Evolutionary conservation across 164 flowering plant species (phyloP), one percentile per base, ranked within the genome.

Genomic region (Buxus sempervirens): DNA sequence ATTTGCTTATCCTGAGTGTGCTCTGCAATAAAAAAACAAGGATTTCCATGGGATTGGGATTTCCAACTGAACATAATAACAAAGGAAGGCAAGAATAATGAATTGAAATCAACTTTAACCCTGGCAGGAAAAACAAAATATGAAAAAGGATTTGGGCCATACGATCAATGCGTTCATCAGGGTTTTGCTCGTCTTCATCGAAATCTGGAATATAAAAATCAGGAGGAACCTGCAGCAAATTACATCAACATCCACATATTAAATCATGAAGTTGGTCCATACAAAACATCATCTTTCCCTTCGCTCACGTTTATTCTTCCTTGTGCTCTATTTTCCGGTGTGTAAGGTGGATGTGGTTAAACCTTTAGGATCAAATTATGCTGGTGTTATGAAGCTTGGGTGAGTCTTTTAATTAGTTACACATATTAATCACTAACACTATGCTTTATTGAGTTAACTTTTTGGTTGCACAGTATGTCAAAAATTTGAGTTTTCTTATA

Each of bases 121-220:
- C n/a, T n/a, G n/a, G n/a, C n/a, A n/a, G n/a, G n/a, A n/a, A n/a
- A n/a, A n/a, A n/a, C n/a, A n/a, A n/a, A n/a, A n/a, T n/a, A n/a
- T n/a, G 22, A 48, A 27, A 55, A 23, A 27, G 2, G 22, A 19
- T n/a, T 18, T 56, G 51, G 36, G 48, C 59, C 54, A 90, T 83
- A 95, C 98, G 94, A 73, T 87, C 80, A n/a, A 84, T 71, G 3
- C 96, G 90, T 63, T 89, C 96, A 79, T 95, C 97, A 10, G 97
- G 97, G 67, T 95, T 87, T 68, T 76, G 89, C 75, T 86, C 88
- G 70, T 95, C 98, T 76, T 95, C 97, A 70, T 95, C 93, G 74
- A 86, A 84, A 69, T 92, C 98, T 27, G 97, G 98, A 72, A 92
- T 82, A 67, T 90, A 95, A 56, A 95, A 90, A 70, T 95, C 98